Conservation (phyloP, 1,139 yeast genomes). For the Suhomyces guaymorum region DNA sequence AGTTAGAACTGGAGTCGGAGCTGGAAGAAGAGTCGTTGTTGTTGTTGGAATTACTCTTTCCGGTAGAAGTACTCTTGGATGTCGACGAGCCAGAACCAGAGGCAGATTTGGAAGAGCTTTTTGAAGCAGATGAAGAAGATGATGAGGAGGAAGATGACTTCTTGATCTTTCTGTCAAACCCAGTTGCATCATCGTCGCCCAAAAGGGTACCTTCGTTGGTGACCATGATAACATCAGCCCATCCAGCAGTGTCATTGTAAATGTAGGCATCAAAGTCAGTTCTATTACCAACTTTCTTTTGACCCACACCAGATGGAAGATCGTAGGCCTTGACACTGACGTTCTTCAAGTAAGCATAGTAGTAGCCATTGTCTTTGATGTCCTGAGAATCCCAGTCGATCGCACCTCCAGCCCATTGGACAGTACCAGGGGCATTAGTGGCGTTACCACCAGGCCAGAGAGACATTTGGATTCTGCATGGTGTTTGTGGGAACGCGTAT, state of each 20-base stretch:
- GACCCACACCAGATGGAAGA: constrained; percentile 53
- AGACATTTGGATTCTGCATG: constrained; percentile 80
- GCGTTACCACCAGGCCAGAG: constrained; percentile 91
- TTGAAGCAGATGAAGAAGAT: constrained; percentile 8
- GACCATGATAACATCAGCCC: constrained; percentile 50
- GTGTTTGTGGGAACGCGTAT: constrained; percentile 86
- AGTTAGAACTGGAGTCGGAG: constrained; percentile 6
- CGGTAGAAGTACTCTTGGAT: constrained; percentile 8
- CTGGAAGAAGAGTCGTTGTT: constrained; percentile 2
- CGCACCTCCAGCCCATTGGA: constrained; percentile 92
- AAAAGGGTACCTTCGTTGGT: constrained; percentile 62
- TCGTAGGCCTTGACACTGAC: constrained; percentile 68
- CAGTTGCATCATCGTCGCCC: constrained; percentile 61
- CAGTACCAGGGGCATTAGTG: constrained; percentile 71
- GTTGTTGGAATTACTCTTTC: constrained; percentile 3
- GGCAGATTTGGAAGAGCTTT: constrained; percentile 9
- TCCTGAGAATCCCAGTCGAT: constrained; percentile 82
- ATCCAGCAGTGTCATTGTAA: constrained; percentile 54
- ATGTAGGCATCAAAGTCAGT: constrained; percentile 50
- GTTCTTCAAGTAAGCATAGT: constrained; percentile 63
- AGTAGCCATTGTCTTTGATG: constrained; percentile 73
- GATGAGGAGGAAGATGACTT: constrained; percentile 8
- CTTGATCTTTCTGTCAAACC: constrained; percentile 57
- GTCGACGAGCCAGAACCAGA: constrained; percentile 10
- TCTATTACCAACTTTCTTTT: constrained; percentile 41